Evolutionary conservation across 176 grass and related monocot genomes (phyloP), one percentile per base, ranked within the genome.

Genomic region (Rhynchospora breviuscula): DNA sequence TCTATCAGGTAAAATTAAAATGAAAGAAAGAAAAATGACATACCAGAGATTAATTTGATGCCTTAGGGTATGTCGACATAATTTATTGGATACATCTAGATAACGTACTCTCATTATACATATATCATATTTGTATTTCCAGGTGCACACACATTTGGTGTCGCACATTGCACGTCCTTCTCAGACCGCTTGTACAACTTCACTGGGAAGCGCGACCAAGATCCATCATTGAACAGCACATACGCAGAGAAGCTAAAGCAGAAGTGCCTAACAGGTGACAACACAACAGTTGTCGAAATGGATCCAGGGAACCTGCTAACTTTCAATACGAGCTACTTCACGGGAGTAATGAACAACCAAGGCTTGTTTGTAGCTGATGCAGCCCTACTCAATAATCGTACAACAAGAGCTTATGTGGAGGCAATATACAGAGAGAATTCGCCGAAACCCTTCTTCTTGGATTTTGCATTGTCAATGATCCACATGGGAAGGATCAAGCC

Each of bases 81-180:
- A 8, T 52, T 52, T 8, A n/a, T n/a, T n/a, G n/a, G n/a, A n/a
- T n/a, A n/a, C 1, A 52, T 52, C 8, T 52, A 53, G 11, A 53
- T 13, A 53, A 53, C 8, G 9, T 8, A 3, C 35, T 4, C 2
- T 53, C 10, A 11, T 11, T 17, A 63, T 63, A 22, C 7, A 23
- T 63, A 23, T 25, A 3, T 63, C 23, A 21, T 63, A 63, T 63
- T 23, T 63, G 21, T 73, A 21, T 47, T 63, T 58, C 49, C 80
- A 87, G 86, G 86, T 26, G 93, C 88, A 6, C 93, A 95, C 84
- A 87, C 87, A 10, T 84, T 95, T 45, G 93, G 90, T 56, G 6
- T 63, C 0, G 79, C 86, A 0, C 83, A 85, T 84, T 96, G 90
- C 72, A 15, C n/a, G 43, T 88, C 87, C 60, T 77, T 93, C 40